A percentile compares a stretch with the other conserved stretches of the same genome.
Evolutionary conservation across 1,284 basidiomycete genomes (phyloP).

Genomic region (Pseudozyma thailandica): DNA sequence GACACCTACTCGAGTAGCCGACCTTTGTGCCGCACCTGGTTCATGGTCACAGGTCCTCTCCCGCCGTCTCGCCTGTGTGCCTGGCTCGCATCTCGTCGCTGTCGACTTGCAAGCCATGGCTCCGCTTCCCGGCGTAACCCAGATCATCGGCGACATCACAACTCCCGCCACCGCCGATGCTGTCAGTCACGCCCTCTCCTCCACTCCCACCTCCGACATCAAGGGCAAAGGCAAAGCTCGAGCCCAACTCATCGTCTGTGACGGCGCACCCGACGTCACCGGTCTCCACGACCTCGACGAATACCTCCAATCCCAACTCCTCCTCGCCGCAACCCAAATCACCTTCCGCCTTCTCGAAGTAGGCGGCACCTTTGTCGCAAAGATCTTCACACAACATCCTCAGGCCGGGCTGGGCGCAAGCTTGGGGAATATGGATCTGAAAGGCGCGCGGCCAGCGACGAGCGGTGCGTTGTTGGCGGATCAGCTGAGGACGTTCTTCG

Average conservation of each 20-base stretch:
- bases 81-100: slow-evolving; percentile 70
- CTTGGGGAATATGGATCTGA: slow-evolving; percentile 36
- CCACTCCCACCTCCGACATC: slow-evolving; percentile 11
- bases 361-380: slow-evolving; percentile 73
- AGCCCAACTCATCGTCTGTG: slow-evolving; percentile 73
- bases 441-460: slow-evolving; percentile 28
- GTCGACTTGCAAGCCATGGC: slow-evolving; percentile 75
- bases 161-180: slow-evolving; percentile 71
- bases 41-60: slow-evolving; percentile 69
- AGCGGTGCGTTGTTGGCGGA: slow-evolving; percentile 44
- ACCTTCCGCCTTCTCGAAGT: slow-evolving; percentile 72
- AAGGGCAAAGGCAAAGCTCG: slow-evolving; percentile 65
- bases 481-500: slow-evolving; percentile 69
- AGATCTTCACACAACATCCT: slow-evolving; percentile 70
- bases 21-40: slow-evolving; percentile 74
- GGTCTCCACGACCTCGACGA: slow-evolving; percentile 74
- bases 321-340: slow-evolving; percentile 72
- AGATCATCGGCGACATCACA: slow-evolving; percentile 73
- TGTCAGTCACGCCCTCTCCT: slow-evolving; percentile 70
- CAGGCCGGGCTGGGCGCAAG: slow-evolving; percentile 35
- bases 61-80: slow-evolving; percentile 59
- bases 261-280: slow-evolving; percentile 74
- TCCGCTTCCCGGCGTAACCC: slow-evolving; percentile 71
- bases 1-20: slow-evolving; percentile 70
- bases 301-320: slow-evolving; percentile 73